Evolutionary conservation across 1,284 basidiomycete species (phyloP).

Genomic region (Cerioporus squamosus): DNA sequence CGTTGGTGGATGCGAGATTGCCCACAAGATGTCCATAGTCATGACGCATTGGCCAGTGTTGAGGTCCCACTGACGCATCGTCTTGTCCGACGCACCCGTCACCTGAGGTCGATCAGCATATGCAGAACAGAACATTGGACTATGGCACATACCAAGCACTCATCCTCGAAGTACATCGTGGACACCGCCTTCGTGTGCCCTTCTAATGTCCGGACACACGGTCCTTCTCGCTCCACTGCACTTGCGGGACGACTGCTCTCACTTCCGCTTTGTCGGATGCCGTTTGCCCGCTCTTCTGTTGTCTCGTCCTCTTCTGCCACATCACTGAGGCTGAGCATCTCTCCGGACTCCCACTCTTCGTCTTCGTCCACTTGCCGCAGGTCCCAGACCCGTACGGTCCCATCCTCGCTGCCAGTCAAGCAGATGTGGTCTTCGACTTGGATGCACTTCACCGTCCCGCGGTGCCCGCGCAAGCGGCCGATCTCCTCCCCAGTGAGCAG

Average conservation of each 20-base stretch:
- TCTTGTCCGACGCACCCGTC: conserved; percentile 98
- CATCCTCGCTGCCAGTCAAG: conserved; percentile 90
- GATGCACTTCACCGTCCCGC: conserved; percentile 82
- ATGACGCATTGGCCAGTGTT: conserved; percentile 97
- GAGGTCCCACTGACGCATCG: conserved; percentile 97
- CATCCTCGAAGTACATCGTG: conserved; percentile 93
- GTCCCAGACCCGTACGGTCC: conserved; percentile 88
- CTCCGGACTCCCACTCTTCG: conserved; percentile 63
- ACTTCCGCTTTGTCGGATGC: conserved; percentile 28
- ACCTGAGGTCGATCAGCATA: conserved; percentile 54
- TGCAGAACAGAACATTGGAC: neutral
- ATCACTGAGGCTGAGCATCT: conserved; percentile 61
- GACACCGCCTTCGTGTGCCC: conserved; percentile 95
- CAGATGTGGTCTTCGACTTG: conserved; percentile 95
- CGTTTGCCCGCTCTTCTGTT: conserved; percentile 38
- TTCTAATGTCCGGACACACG: conserved; percentile 82
- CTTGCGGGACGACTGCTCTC: conserved; percentile 27
- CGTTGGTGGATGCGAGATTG: conserved; percentile 90
- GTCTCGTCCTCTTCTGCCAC: conserved; percentile 65
- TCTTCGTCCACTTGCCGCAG: conserved; percentile 80
- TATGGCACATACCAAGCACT: conserved; percentile 71
- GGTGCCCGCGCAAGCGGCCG: conserved; percentile 81
- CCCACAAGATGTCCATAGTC: conserved; percentile 99
- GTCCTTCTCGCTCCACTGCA: conserved; percentile 35
- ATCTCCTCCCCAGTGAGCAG: conserved; percentile 81